Evolutionary conservation across 1,284 basidiomycete species (phyloP), one percentile per base, ranked within the genome.

Genomic region (Cerioporus squamosus): DNA sequence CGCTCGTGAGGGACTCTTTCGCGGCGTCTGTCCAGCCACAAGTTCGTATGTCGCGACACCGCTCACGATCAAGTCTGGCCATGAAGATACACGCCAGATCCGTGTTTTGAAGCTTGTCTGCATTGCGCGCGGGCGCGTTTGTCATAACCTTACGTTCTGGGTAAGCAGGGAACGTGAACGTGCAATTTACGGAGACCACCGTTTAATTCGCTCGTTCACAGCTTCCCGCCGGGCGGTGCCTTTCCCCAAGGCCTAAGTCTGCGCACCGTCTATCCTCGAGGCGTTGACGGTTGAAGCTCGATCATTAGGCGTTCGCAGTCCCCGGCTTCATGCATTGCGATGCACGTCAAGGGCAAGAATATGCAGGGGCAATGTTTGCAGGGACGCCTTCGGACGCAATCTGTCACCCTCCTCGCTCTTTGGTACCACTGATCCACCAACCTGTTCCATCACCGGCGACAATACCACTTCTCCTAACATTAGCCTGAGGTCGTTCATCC

Each of bases 51-150:
- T 36, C 33, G 33, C 33, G 10, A 10, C 33, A 36, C 12, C 33
- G 33, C 33, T 36, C 33, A 36, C 33, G 5, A 36, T 36, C 33
- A 36, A 12, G 12, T 3, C 8, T 36, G 8, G n/a, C 14, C 40
- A 51, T 51, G 24, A 51, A 29, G 22, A 42, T 42, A 17, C n/a
- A 29, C 18, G 23, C 14, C 38, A 29, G 49, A 51, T 29, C 23
- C 36, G 24, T 38, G 49, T 51, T 51, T 51, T 29, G 49, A 51
- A 51, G 24, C 38, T 51, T 51, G 49, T 42, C 49, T n/a, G 40
- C 40, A 42, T 22, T 42, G 40, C 40, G 33, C 8, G 33, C 33
- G 33, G 9, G 33, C 33, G 22, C 44, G 44, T 45, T 26, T 14
- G 23, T 33, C 29, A 18, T 22, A n/a, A 47, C 10, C 29, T 20